Base-by-base conservation (phyloP, 2,329 filamentous ascomycete genomes). In the Didymosphaeria variabile region DNA sequence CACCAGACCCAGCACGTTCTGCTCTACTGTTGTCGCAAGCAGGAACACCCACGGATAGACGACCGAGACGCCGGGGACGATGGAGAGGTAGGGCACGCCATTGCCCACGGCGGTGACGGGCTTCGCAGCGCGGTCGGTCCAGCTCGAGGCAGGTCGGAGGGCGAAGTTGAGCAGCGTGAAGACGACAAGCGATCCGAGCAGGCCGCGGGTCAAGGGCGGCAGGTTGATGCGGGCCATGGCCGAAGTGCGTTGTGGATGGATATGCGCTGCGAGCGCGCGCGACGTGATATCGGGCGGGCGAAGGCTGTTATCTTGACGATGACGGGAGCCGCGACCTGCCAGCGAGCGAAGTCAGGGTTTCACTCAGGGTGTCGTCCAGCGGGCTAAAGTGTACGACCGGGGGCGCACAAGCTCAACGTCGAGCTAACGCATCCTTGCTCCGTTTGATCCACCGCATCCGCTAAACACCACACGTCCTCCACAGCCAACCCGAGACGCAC, bases 1-100 rank as follows among this genome's bases (percentile, higher is more conserved):
- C 29, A 87, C 81, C 46, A 97, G 84, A 12, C 93, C 97, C 73
- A 97, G 91, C 70, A 98, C 84, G 78, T 98, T 98, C 79, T 92
- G 91, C 82, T 99, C 95, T 52, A 97, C 93, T 59, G 97, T 86
- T 0, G 93, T 92, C 2, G 93, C 91, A 2, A 92, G 91, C 58
- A 96, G 72, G 66, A 97, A 91, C 0, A 93, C 96, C 95, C 95
- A 99, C 0, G 95, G 95, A 75, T 97, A 97, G 72, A 92, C 86
- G 61, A 97, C 82, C 60, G 93, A 94, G 58, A 89, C 83, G 71
- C 92, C 89, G 7, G 95, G 95, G 46, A 98, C 88, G 63, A 98
- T 86, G 57, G 91, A 91, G 62, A 99, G 85, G 82, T 94, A 98
- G 62, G 94, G 93, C 61, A 95, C 88, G 69, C 92, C 87, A 67